Conservation (phyloP, 208 protist genomes). For the Endotrypanum monterogeii region DNA sequence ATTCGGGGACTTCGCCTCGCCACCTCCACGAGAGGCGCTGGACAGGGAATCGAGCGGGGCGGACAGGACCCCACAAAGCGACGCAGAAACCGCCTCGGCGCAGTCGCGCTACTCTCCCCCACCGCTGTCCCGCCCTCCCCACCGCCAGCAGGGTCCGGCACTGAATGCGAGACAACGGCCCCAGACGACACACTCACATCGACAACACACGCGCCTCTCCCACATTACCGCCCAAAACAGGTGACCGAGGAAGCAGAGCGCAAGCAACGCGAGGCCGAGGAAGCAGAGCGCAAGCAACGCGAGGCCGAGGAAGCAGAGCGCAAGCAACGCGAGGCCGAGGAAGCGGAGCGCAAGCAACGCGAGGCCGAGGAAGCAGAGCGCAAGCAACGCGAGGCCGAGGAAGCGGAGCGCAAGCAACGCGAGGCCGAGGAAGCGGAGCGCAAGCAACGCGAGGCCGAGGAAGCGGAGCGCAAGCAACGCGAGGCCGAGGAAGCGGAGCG, state of each 20-base stretch:
- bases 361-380: constrained; percentile 1
- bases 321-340: too few relatives aligned
- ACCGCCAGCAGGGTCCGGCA: background rate
- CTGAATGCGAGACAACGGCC: background rate
- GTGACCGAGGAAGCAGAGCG: constrained; percentile 15
- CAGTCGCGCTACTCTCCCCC: constrained; percentile 9
- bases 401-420: constrained; percentile 16
- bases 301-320: too few relatives aligned
- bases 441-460: background rate
- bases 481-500: constrained; percentile 8
- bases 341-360: too few relatives aligned
- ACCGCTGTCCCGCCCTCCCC: background rate
- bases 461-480: constrained; percentile 7
- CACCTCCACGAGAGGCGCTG: background rate
- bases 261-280: background rate
- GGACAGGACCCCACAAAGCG: background rate
- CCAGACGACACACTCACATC: background rate
- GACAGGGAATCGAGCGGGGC: background rate
- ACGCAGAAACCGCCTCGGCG: constrained; percentile 25
- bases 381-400: background rate
- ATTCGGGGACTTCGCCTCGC: constrained; percentile 18
- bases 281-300: too few relatives aligned
- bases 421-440: constrained; percentile 8
- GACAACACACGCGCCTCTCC: too few relatives aligned
- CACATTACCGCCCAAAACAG: too few relatives aligned